Conservation (phyloP, 495 filamentous ascomycete species). For the Xylaria castorea region DNA sequence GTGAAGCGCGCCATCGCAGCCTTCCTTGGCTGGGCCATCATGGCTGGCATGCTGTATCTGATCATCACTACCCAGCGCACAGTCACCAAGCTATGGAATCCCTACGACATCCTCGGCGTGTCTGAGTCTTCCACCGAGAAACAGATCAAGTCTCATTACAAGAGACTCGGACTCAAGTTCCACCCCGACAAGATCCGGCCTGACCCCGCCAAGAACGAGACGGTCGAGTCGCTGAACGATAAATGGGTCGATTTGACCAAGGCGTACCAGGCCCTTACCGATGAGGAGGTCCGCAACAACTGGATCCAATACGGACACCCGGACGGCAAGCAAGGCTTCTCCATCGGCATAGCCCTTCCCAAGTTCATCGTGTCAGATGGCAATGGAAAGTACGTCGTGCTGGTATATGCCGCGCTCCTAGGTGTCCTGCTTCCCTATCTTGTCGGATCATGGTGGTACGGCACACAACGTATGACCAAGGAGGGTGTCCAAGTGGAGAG, state of each 20-base stretch:
- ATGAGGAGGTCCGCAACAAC: conserved; percentile 96
- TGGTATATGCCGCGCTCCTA: conserved; percentile 85
- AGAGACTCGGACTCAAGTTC: conserved; percentile 79
- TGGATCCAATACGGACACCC: conserved; percentile 95
- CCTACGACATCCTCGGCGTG: conserved; percentile 89
- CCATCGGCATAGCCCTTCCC: conserved; percentile 95
- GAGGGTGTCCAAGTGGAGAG: conserved; percentile 90
- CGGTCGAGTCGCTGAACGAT: conserved; percentile 81
- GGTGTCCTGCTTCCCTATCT: conserved; percentile 91
- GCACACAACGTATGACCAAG: conserved; percentile 87
- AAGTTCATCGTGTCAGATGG: conserved; percentile 92
- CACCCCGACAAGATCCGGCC: conserved; percentile 92
- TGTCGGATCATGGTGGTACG: conserved; percentile 98
- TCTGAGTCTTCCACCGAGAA: conserved; percentile 86
- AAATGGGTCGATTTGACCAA: conserved; percentile 94
- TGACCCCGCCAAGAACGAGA: conserved; percentile 86
- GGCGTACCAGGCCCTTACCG: conserved; percentile 95
- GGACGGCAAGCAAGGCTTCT: conserved; percentile 96
- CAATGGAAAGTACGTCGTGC: conserved; percentile 91
- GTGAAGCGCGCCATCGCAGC: conserved; percentile 84
- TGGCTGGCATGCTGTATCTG: conserved; percentile 91
- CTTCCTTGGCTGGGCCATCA: conserved; percentile 77
- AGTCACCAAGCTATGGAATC: conserved; percentile 85
- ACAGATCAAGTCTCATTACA: conserved; percentile 88
- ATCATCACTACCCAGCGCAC: conserved; percentile 80